These are phyloP conservation scores for Trametopsis cervina DNA, from an alignment of 768 basidiomycete genomes.

Conservation along the genomic window DNA sequence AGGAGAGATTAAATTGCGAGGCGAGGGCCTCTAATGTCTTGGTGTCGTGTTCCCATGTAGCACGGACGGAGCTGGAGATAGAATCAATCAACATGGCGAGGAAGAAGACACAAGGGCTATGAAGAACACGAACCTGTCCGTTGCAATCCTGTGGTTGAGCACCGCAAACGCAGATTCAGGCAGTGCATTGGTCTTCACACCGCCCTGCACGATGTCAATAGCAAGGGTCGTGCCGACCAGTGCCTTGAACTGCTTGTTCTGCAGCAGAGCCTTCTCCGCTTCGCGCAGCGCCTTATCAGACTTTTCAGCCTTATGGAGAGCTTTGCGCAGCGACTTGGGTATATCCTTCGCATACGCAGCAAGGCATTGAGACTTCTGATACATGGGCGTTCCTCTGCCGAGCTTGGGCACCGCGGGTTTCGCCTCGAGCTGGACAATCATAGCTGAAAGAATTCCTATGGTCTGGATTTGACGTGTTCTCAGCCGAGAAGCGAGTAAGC, in stretches of 20 bases:
- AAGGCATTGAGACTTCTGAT: conserved; percentile 33
- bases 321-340: conserved; percentile 22
- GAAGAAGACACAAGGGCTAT: conserved; percentile 7
- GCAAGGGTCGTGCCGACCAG: conserved; percentile 36
- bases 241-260: conserved; percentile 20
- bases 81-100: neutral
- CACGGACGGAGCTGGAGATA: conserved; percentile 24
- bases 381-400: conserved; percentile 26
- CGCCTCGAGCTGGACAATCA: conserved; percentile 42
- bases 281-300: conserved; percentile 26
- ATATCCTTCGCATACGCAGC: conserved; percentile 35
- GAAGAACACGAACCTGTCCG: conserved; percentile 19
- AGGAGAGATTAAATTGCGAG: conserved; percentile 32
- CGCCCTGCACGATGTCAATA: conserved; percentile 34
- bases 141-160: conserved; percentile 21
- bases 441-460: conserved; percentile 45
- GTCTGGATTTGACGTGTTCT: too few relatives aligned
- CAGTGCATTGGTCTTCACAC: conserved; percentile 38
- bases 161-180: conserved; percentile 30
- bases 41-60: conserved; percentile 24
- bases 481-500: neutral
- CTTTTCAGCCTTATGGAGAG: conserved; percentile 20
- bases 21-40: conserved; percentile 24
- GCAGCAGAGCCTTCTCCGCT: conserved; percentile 27
- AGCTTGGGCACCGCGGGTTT: conserved; percentile 32